A percentile compares a stretch with the other conserved stretches of the same genome.
These are phyloP conservation scores for Petrea volubilis DNA, from an alignment of 257 asterid genomes.

Conservation along the genomic window DNA sequence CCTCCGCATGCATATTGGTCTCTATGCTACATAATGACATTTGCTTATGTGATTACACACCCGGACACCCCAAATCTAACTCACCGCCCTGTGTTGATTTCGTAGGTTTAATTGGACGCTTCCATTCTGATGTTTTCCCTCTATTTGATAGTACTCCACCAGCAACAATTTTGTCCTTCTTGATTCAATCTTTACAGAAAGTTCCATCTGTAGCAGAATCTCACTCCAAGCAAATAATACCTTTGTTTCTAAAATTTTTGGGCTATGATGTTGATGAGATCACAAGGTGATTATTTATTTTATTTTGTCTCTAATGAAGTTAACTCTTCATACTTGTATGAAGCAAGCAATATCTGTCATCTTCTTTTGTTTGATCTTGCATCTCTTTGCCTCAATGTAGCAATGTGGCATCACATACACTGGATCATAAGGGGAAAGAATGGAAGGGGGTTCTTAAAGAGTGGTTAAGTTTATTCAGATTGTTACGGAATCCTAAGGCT, in stretches of 20 bases:
- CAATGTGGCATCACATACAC: slow-evolving; percentile 51
- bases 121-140: slow-evolving; percentile 42
- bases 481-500: slow-evolving; percentile 70
- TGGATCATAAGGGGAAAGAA: slow-evolving; percentile 57
- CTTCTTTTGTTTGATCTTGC: slow-evolving; percentile 15
- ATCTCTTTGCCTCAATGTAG: slow-evolving; percentile 23
- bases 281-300: slow-evolving; percentile 46
- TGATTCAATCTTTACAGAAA: slow-evolving; percentile 74
- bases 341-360: neutral
- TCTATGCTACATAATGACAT: neutral
- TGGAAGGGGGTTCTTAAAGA: slow-evolving; percentile 75
- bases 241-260: slow-evolving; percentile 77
- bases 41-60: slow-evolving; percentile 5
- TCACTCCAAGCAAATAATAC: slow-evolving; percentile 64
- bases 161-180: slow-evolving; percentile 51
- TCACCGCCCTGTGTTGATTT: slow-evolving; percentile 13
- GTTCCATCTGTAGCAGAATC: slow-evolving; percentile 69
- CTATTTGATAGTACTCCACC: slow-evolving; percentile 55
- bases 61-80: slow-evolving; percentile 2
- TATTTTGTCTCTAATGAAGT: slow-evolving; percentile 1
- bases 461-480: slow-evolving; percentile 75
- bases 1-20: neutral
- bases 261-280: slow-evolving; percentile 60
- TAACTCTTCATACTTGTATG: slow-evolving; percentile 12
- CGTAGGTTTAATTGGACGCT: slow-evolving; percentile 72